Evolutionary conservation across 2,329 filamentous ascomycete species (phyloP), one percentile per base, ranked within the genome.

Genomic region (Claviceps sp.): DNA sequence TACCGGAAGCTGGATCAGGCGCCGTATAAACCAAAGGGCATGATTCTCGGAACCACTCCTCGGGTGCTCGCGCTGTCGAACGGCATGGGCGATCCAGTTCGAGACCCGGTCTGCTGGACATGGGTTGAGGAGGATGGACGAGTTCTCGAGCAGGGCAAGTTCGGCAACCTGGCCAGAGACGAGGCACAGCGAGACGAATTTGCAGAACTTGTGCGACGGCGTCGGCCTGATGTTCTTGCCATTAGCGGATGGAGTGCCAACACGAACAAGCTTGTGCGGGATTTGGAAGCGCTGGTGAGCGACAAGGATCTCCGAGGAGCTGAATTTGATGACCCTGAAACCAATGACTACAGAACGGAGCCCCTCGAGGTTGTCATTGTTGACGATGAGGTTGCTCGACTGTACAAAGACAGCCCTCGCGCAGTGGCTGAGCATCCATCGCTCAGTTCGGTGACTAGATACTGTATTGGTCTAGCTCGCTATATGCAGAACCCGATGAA

Each of bases 401-500:
- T 97, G 4, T 98, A 96, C 71, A 90, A 96, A 68, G 88, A 89
- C 60, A 96, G 89, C 64, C 79, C 83, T 14, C 82, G 90, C 43
- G 90, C 86, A 11, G 74, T 79, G 47, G 72, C 78, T 11, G 91
- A 97, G 56, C 88, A 95, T 62, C 89, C 93, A 5, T 83, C 83
- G 13, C 75, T 95, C 34, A 79, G 81, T 50, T 80, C 88, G 6
- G 74, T 95, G 49, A 87, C 85, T 1, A 80, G 88, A 60, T 98
- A 98, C 69, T 95, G 90, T 64, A 82, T 95, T 57, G 90, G 83
- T 29, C 71, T 98, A 40, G 91, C 87, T 20, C 84, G 85, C 55
- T 98, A 97, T 66, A 77, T 98, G 67, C 93, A 98, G 67, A 94
- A 91, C 61, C 93, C 93, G 1, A 79, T 98, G 71, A 93, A 95